phyloP scores from a whole-genome alignment of 805 yeast genomes.

The Kluyveromyces dobzhanskii region DNA sequence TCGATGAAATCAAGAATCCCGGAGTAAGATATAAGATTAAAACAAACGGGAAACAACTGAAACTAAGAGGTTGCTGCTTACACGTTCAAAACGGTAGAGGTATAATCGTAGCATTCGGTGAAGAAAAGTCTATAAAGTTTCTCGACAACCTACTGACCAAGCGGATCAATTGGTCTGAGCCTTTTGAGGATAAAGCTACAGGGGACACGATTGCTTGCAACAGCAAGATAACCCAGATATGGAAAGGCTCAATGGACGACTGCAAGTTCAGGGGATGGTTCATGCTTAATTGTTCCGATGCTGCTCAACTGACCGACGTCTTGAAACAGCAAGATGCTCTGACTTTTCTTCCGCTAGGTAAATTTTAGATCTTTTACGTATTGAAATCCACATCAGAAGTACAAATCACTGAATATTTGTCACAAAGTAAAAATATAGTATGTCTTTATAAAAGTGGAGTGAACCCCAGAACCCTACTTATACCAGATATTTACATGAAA shows the following conservation, averaged over 20 bases:
- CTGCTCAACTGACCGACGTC: conserved; percentile 41
- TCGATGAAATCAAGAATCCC: conserved; percentile 48
- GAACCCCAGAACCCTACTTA: no score
- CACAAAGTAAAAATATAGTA: no score
- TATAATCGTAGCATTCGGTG: conserved; percentile 70
- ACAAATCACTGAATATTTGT: no score
- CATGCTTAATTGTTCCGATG: conserved; percentile 42
- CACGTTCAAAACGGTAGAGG: conserved; percentile 37
- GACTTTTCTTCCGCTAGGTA: not conserved
- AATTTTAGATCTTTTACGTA: not conserved
- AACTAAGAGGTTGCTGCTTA: conserved; percentile 55
- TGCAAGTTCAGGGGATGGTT: conserved; percentile 64
- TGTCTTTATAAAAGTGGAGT: no score
- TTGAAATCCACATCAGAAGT: no score
- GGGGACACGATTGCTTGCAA: conserved; percentile 32
- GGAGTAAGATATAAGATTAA: conserved; percentile 69
- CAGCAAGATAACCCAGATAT: conserved; percentile 44
- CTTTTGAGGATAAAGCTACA: conserved; percentile 29
- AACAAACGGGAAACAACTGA: conserved; percentile 68
- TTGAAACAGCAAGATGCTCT: conserved; percentile 40
- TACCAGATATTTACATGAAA: no score
- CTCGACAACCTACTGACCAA: conserved; percentile 52
- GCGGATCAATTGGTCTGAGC: conserved; percentile 65
- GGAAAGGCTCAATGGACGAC: conserved; percentile 62
- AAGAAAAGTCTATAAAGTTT: conserved; percentile 48